A percentile compares a stretch with the other conserved stretches of the same genome.
Conservation (phyloP, 1,139 yeast genomes). For the Tardiomyces depauwii region DNA sequence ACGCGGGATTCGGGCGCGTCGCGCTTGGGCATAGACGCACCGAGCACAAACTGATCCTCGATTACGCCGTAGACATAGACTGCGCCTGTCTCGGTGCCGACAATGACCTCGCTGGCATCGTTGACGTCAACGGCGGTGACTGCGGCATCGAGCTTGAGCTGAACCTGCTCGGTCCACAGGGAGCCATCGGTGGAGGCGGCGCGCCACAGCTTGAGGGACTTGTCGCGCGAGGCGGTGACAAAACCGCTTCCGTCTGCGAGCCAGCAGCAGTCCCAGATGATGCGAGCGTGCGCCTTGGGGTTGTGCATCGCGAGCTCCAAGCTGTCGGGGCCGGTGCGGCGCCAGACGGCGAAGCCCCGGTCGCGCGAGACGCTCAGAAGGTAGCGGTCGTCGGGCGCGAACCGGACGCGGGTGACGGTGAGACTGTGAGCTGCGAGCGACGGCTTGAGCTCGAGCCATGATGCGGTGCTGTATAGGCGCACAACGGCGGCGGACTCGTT, state of each 20-base stretch:
- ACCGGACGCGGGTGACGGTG: conserved; percentile 74
- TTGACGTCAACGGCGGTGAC: conserved; percentile 60
- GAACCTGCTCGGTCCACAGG: background rate
- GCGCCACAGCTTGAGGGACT: conserved; percentile 54
- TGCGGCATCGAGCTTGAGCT: conserved; percentile 32
- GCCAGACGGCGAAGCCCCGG: conserved; percentile 76
- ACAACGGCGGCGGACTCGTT: conserved; percentile 75
- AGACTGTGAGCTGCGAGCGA: conserved; percentile 57
- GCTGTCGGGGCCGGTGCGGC: conserved; percentile 47
- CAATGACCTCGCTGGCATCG: conserved; percentile 35
- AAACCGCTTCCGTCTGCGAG: conserved; percentile 31
- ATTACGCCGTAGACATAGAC: conserved; percentile 24
- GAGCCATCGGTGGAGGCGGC: conserved; percentile 10
- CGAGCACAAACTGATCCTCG: conserved; percentile 8
- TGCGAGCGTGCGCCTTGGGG: conserved; percentile 73
- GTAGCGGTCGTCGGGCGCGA: conserved; percentile 59
- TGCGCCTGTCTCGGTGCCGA: conserved; percentile 65
- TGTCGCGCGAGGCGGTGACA: conserved; percentile 84
- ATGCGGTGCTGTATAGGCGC: conserved; percentile 53
- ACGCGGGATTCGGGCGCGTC: conserved; percentile 44
- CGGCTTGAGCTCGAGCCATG: conserved; percentile 49
- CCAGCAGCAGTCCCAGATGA: conserved; percentile 96
- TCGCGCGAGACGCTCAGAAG: conserved; percentile 83
- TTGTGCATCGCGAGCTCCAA: conserved; percentile 23
- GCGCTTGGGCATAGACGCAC: conserved; percentile 14